phyloP scores from a whole-genome alignment of 352 stramenopile species.

The Pythium phragmiticola region DNA sequence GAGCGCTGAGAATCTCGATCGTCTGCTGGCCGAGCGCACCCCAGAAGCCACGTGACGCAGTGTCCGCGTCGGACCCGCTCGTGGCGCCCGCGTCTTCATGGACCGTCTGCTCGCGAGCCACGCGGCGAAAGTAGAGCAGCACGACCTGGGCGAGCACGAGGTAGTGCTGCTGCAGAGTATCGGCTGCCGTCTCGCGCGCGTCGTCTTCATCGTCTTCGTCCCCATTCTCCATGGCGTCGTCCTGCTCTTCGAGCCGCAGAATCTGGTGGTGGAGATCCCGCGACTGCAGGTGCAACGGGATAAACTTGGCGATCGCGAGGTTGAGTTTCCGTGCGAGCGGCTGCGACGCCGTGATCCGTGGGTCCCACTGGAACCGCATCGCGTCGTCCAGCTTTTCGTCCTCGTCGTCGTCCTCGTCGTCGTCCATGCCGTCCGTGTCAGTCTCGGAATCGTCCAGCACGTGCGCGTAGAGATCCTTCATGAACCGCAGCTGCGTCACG shows the following conservation, averaged over 20 bases:
- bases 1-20: constrained; percentile 72
- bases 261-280: constrained; percentile 77
- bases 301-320: constrained; percentile 61
- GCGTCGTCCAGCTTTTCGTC: constrained; percentile 43
- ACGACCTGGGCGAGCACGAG: constrained; percentile 76
- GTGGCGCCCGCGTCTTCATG: constrained; percentile 34
- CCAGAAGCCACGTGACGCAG: constrained; percentile 48
- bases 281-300: constrained; percentile 60
- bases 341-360: constrained; percentile 35
- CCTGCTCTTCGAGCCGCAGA: constrained; percentile 46
- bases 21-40: constrained; percentile 43
- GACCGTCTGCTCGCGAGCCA: constrained; percentile 63
- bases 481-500: constrained; percentile 57
- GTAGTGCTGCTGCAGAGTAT: constrained; percentile 75
- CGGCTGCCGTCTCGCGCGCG: constrained; percentile 11
- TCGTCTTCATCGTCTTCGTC: constrained; percentile 36
- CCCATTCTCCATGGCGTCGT: constrained; percentile 18
- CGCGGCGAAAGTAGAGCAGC: constrained; percentile 79
- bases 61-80: constrained; percentile 15
- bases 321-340: constrained; percentile 56
- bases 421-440: constrained; percentile 64
- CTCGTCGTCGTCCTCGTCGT: constrained; percentile 61
- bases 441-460: constrained; percentile 73
- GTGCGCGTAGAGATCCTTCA: constrained; percentile 59
- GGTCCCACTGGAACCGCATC: constrained; percentile 41